phyloP scores from a whole-genome alignment of 2,329 filamentous ascomycete genomes.

The Seiridium unicorne region DNA sequence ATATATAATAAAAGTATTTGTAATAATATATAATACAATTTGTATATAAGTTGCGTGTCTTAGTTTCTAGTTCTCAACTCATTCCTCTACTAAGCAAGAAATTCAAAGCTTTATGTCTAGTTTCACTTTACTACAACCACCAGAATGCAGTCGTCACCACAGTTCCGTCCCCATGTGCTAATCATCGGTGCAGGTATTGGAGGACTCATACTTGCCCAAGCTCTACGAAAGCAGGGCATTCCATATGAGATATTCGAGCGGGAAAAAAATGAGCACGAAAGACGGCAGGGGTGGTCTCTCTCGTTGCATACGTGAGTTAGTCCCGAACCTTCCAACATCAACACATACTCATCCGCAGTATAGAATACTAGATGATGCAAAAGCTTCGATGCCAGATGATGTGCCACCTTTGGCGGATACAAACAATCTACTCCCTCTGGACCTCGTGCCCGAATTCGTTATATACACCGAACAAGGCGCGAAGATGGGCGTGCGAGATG shows the following conservation, averaged over 20 bases:
- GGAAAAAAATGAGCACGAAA: neutral
- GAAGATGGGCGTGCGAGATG: neutral
- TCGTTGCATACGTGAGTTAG: neutral
- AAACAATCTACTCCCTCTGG: neutral
- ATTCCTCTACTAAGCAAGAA: too few species aligned
- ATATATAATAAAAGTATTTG: too few species aligned
- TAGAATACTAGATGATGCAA: neutral
- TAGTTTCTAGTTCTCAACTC: too few species aligned
- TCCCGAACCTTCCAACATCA: neutral
- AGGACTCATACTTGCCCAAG: neutral
- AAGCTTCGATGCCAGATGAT: neutral
- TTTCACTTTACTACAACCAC: too few species aligned
- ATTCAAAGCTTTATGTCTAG: too few species aligned
- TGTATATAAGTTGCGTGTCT: too few species aligned
- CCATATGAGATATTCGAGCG: neutral
- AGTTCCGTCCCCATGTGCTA: neutral
- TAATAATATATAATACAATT: too few species aligned
- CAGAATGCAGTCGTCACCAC: too few species aligned
- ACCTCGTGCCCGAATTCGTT: neutral
- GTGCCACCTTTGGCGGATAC: neutral
- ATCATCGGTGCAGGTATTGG: slow-evolving; percentile 1
- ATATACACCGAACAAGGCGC: neutral
- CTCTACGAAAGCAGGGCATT: neutral
- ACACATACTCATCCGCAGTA: neutral
- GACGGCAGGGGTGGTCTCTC: neutral